Conservation (phyloP, 2,329 filamentous ascomycete genomes). For the Didymella lethalis region DNA sequence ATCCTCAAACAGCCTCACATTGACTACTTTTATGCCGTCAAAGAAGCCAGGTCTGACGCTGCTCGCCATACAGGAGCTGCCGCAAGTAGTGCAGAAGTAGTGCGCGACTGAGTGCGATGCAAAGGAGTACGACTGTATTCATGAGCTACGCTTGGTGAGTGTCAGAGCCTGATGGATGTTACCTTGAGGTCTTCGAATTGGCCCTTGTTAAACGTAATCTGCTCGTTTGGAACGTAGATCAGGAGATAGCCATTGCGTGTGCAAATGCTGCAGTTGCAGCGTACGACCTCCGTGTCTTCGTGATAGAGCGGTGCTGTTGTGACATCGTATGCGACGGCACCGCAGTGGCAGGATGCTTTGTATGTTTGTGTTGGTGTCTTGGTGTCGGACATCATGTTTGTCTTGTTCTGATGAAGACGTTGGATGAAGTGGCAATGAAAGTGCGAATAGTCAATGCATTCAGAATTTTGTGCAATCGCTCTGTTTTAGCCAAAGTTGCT, state of each 20-base stretch:
- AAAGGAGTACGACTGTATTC: constrained; percentile 38
- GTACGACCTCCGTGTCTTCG: constrained; percentile 51
- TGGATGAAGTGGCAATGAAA: neutral
- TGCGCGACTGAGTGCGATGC: constrained; percentile 27
- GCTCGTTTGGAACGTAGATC: constrained; percentile 41
- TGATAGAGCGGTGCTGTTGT: constrained; percentile 59
- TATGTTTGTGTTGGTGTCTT: constrained; percentile 55
- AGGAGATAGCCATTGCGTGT: constrained; percentile 61
- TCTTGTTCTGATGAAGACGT: neutral
- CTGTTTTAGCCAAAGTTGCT: constrained; percentile 1
- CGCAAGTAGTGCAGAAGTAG: constrained; percentile 45
- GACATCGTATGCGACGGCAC: constrained; percentile 59
- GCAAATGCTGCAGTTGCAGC: constrained; percentile 65
- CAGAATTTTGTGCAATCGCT: neutral
- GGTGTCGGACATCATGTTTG: constrained; percentile 48
- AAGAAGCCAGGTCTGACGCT: constrained; percentile 28
- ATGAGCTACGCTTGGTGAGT: neutral
- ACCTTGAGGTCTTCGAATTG: constrained; percentile 30
- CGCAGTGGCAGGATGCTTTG: constrained; percentile 63
- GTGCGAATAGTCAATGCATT: neutral
- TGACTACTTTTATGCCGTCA: constrained; percentile 33
- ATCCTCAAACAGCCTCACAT: constrained; percentile 40
- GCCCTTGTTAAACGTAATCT: constrained; percentile 33
- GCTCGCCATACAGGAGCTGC: constrained; percentile 35
- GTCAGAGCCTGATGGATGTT: neutral